These are phyloP conservation scores for Periglandula ipomoeae DNA, from an alignment of 2,329 filamentous ascomycete species.

Conservation along the genomic window DNA sequence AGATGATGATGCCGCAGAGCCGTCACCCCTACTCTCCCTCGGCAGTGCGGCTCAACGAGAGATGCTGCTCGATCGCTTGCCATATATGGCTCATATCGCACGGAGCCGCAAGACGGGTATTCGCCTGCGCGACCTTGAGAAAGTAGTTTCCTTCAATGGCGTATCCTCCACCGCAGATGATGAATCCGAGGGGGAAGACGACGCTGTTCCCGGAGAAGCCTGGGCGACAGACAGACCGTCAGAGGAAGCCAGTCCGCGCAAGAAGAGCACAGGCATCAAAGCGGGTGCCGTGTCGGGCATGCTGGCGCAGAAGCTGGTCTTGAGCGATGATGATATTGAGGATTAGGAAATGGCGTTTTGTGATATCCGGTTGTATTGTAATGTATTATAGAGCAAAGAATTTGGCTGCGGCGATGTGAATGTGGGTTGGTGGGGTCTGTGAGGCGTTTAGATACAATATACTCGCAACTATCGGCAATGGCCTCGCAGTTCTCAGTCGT, in stretches of 20 bases:
- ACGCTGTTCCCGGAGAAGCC: conserved; percentile 31
- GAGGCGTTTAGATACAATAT: too few relatives aligned
- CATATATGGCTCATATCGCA: conserved; percentile 68
- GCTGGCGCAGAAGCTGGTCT: conserved; percentile 55
- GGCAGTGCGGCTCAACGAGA: conserved; percentile 61
- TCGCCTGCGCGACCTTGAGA: conserved; percentile 52
- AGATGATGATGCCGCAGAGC: conserved; percentile 13
- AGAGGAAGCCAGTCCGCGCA: conserved; percentile 42
- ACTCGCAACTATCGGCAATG: too few relatives aligned
- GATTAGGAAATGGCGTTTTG: conserved; percentile 33
- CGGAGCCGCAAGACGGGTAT: conserved; percentile 31
- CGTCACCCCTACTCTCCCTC: conserved; percentile 42
- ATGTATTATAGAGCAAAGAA: background rate
- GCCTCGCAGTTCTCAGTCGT: too few relatives aligned
- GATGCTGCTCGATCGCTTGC: conserved; percentile 75
- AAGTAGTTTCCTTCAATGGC: conserved; percentile 58
- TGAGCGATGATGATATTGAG: conserved; percentile 81
- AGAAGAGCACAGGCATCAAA: conserved; percentile 32
- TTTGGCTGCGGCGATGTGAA: too few relatives aligned
- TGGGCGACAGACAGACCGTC: conserved; percentile 55
- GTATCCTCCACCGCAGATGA: conserved; percentile 40
- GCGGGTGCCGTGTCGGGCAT: conserved; percentile 29
- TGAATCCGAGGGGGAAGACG: conserved; percentile 36
- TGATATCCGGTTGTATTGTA: background rate
- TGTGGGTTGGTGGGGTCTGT: too few relatives aligned